Percentiles rank a stretch among this genome's conserved stretches.
phyloP scores from a whole-genome alignment of 2,329 filamentous ascomycete species.

The Nigrospora oryzae region DNA sequence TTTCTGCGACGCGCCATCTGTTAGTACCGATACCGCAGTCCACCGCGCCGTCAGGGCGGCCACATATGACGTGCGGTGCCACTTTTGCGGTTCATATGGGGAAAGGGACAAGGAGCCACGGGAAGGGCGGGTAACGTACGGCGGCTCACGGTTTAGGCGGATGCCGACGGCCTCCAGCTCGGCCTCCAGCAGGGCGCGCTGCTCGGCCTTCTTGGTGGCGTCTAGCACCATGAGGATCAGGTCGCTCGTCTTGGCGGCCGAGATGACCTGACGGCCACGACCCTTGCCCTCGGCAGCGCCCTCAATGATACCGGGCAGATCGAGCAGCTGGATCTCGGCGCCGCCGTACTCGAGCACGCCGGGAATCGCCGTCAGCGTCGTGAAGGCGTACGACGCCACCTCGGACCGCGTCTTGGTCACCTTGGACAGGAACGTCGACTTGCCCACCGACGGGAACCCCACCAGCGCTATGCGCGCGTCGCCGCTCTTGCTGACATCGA shows the following conservation, averaged over 20 bases:
- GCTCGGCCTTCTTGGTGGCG: slow-evolving; percentile 92
- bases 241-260: slow-evolving; percentile 95
- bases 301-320: slow-evolving; percentile 97
- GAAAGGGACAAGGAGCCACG: too few relatives aligned
- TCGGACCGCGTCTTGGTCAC: slow-evolving; percentile 97
- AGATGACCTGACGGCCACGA: slow-evolving; percentile 91
- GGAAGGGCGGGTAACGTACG: slow-evolving; percentile 61
- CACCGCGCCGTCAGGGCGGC: too few relatives aligned
- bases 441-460: slow-evolving; percentile 97
- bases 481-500: slow-evolving; percentile 91
- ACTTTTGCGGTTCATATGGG: neutral
- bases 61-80: too few relatives aligned
- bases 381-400: slow-evolving; percentile 94
- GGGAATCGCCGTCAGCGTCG: slow-evolving; percentile 92
- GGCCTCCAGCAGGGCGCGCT: slow-evolving; percentile 79
- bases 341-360: slow-evolving; percentile 96
- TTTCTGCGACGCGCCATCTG: slow-evolving; percentile 48
- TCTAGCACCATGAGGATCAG: slow-evolving; percentile 95
- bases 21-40: neutral
- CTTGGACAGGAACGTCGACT: slow-evolving; percentile 97
- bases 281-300: slow-evolving; percentile 94
- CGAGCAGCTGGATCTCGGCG: slow-evolving; percentile 94
- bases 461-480: slow-evolving; percentile 96
- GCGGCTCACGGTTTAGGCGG: slow-evolving; percentile 80
- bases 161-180: slow-evolving; percentile 95